phyloP scores from a whole-genome alignment of 2,329 filamentous ascomycete genomes.

The Acephala macrosclerotiorum region DNA sequence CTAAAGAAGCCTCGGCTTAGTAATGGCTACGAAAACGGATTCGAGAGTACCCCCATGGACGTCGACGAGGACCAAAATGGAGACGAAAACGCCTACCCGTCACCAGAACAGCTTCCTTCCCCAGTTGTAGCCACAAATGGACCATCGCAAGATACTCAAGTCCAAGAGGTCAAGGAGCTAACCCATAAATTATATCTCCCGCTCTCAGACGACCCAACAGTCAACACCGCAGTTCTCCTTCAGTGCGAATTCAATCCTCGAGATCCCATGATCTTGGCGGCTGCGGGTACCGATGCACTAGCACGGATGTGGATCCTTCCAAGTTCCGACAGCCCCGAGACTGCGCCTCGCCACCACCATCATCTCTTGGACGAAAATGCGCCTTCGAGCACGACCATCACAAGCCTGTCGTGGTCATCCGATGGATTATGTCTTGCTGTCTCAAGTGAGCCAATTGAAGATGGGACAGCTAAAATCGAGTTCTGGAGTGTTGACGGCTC shows the following conservation, averaged over 20 bases:
- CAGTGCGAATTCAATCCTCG: constrained; percentile 74
- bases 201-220: constrained; percentile 50
- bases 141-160: constrained; percentile 68
- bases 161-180: constrained; percentile 69
- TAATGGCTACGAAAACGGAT: constrained; percentile 65
- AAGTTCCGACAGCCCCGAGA: constrained; percentile 48
- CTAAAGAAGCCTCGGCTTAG: constrained; percentile 64
- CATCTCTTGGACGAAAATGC: constrained; percentile 62
- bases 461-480: constrained; percentile 57
- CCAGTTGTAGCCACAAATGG: constrained; percentile 64
- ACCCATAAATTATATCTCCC: constrained; percentile 68
- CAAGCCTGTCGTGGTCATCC: constrained; percentile 66
- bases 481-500: constrained; percentile 63
- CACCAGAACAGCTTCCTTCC: constrained; percentile 60
- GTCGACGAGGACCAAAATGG: constrained; percentile 57
- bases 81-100: constrained; percentile 69
- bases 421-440: constrained; percentile 64
- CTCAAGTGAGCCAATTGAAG: constrained; percentile 59
- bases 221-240: constrained; percentile 66
- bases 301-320: constrained; percentile 71
- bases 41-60: constrained; percentile 64
- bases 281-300: constrained; percentile 74
- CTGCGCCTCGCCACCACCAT: constrained; percentile 47
- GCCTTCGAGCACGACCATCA: constrained; percentile 60
- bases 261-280: constrained; percentile 70